A percentile compares a stretch with the other conserved stretches of the same genome.
Evolutionary conservation across 2,329 filamentous ascomycete genomes (phyloP).

Genomic region (Penicillium psychrosexuale): DNA sequence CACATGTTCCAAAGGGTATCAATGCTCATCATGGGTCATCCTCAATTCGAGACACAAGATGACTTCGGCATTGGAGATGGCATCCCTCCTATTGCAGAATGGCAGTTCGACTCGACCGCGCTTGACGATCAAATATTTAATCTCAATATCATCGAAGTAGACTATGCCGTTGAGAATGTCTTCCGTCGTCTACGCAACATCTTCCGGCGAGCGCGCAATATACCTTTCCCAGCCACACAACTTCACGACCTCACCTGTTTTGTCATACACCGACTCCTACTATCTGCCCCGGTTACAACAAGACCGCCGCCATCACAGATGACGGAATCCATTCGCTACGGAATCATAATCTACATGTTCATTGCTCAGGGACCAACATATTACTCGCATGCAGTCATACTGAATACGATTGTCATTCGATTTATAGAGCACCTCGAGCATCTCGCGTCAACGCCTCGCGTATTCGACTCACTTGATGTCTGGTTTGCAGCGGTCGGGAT

Average conservation of each 20-base stretch:
- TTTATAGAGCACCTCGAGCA: constrained; percentile 33
- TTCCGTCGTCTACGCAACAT: constrained; percentile 47
- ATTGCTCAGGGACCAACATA: constrained; percentile 56
- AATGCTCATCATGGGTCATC: constrained; percentile 52
- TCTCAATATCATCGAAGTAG: constrained; percentile 29
- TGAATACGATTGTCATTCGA: constrained; percentile 34
- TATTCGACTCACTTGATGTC: constrained; percentile 31
- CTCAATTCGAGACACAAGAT: constrained; percentile 55
- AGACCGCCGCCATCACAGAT: constrained; percentile 17
- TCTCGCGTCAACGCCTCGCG: constrained; percentile 7
- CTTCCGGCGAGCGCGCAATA: constrained; percentile 36
- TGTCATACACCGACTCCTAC: constrained; percentile 51
- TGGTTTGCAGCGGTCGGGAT: constrained; percentile 48
- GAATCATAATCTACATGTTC: constrained; percentile 52
- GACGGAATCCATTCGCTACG: constrained; percentile 49
- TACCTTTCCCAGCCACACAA: constrained; percentile 36
- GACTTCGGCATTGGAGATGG: constrained; percentile 50
- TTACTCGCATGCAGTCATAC: constrained; percentile 50
- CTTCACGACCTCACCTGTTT: constrained; percentile 58
- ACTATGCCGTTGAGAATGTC: constrained; percentile 37
- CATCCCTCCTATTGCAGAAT: constrained; percentile 50
- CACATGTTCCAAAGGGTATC: constrained; percentile 49
- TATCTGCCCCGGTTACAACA: constrained; percentile 1
- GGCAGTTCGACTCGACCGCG: constrained; percentile 39
- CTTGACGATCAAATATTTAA: constrained; percentile 9